Conservation (phyloP, 2,329 filamentous ascomycete species). For the Aureobasidium sp. region DNA sequence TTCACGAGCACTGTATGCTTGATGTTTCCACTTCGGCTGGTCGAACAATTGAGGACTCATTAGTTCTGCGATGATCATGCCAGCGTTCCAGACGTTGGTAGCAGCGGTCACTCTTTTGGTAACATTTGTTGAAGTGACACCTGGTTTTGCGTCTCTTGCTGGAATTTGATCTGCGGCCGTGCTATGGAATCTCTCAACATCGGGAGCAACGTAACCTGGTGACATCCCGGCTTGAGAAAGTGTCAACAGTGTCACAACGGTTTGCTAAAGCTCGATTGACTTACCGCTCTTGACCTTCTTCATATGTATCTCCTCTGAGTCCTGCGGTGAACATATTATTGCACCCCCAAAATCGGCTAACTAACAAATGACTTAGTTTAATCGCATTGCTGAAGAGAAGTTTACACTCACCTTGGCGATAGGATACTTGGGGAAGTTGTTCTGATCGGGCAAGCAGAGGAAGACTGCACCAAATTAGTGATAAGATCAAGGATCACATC, state of each 20-base stretch:
- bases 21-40: background rate
- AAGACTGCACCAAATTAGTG: slow-evolving; percentile 2
- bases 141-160: background rate
- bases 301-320: background rate
- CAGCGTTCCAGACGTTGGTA: slow-evolving; percentile 7
- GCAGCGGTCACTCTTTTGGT: slow-evolving; percentile 1
- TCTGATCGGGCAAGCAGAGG: background rate
- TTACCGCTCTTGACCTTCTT: background rate
- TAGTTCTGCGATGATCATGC: background rate
- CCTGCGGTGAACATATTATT: background rate
- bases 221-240: background rate
- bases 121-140: background rate
- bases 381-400: no score
- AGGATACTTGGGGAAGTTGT: slow-evolving; percentile 15
- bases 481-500: no score
- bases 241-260: background rate
- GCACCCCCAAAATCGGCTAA: slow-evolving; percentile 17
- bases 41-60: background rate
- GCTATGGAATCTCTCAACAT: background rate
- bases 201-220: background rate
- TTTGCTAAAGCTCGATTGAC: background rate
- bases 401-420: background rate
- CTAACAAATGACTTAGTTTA: background rate
- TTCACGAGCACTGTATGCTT: background rate
- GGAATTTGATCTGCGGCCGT: background rate